phyloP scores from a whole-genome alignment of 495 filamentous ascomycete genomes.

The Pyrenopolyporus hunteri region DNA sequence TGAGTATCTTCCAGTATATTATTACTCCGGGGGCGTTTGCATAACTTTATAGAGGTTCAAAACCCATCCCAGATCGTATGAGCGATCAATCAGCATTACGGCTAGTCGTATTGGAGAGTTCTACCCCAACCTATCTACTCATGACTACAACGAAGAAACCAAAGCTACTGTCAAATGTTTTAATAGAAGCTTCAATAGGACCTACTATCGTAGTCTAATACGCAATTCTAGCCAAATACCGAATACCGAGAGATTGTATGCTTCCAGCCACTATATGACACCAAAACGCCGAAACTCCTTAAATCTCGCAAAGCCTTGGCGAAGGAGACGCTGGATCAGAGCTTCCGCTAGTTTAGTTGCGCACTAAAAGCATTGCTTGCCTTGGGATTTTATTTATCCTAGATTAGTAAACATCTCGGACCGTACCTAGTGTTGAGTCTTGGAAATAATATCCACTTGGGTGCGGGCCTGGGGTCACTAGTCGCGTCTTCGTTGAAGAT shows the following conservation, averaged over 20 bases:
- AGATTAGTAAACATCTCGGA: conserved; percentile 7
- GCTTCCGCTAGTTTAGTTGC: conserved; percentile 6
- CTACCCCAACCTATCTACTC: too few species aligned
- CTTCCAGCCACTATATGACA: conserved; percentile 4
- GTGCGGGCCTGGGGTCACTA: neutral
- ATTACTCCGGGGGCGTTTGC: too few species aligned
- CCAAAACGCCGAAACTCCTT: conserved; percentile 11
- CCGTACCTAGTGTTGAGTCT: conserved; percentile 14
- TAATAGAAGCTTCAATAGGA: too few species aligned
- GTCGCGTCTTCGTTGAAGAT: neutral
- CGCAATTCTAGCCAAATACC: neutral
- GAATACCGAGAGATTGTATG: conserved; percentile 17
- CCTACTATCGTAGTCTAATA: too few species aligned
- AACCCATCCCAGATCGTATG: too few species aligned
- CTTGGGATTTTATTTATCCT: conserved; percentile 1
- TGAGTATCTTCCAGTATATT: too few species aligned
- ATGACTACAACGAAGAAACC: too few species aligned
- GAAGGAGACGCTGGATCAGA: neutral
- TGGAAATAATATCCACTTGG: conserved; percentile 2
- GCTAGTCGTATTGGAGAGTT: too few species aligned
- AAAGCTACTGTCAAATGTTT: too few species aligned
- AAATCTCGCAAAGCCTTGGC: conserved; percentile 11
- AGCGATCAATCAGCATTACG: too few species aligned
- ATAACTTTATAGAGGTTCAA: too few species aligned
- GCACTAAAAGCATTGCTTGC: conserved; percentile 3